These are phyloP conservation scores for Tetracladium setigerum DNA, from an alignment of 495 filamentous ascomycete species.

Conservation along the genomic window DNA sequence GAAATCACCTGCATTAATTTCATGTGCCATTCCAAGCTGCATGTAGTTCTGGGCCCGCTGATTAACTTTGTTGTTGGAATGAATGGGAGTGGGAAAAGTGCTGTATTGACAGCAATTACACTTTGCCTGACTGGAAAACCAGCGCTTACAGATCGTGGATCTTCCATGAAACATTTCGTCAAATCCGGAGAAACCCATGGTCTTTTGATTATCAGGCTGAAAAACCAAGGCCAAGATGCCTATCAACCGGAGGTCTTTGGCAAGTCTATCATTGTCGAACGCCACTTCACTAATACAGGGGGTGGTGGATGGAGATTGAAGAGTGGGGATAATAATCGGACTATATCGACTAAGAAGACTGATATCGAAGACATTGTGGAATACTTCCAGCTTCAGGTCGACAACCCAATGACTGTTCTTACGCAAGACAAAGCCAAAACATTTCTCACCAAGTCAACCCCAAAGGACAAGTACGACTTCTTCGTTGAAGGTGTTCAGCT, in stretches of 20 bases:
- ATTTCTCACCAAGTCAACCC: slow-evolving; percentile 78
- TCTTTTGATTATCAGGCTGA: slow-evolving; percentile 63
- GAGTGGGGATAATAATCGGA: slow-evolving; percentile 49
- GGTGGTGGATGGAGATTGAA: slow-evolving; percentile 84
- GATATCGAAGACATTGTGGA: slow-evolving; percentile 94
- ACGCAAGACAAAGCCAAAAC: slow-evolving; percentile 93
- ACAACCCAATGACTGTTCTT: slow-evolving; percentile 96
- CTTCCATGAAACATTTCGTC: slow-evolving; percentile 83
- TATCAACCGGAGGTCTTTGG: slow-evolving; percentile 81
- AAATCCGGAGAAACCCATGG: slow-evolving; percentile 72
- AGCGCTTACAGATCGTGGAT: slow-evolving; percentile 91
- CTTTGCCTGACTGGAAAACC: slow-evolving; percentile 92
- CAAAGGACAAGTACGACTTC: slow-evolving; percentile 87
- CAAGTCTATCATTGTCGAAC: slow-evolving; percentile 80
- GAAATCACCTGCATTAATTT: slow-evolving; percentile 82
- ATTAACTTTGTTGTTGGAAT: slow-evolving; percentile 98
- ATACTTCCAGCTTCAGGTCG: slow-evolving; percentile 86
- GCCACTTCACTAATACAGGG: slow-evolving; percentile 74
- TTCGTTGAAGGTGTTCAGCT: slow-evolving; percentile 94
- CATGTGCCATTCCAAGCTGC: slow-evolving; percentile 84
- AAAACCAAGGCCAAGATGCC: slow-evolving; percentile 78
- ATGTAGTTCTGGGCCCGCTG: slow-evolving; percentile 76
- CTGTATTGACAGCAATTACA: slow-evolving; percentile 89
- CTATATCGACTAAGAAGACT: slow-evolving; percentile 72
- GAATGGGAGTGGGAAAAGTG: slow-evolving; percentile 98